Conservation (phyloP, 2,329 filamentous ascomycete species). For the Colletotrichum tabaci region DNA sequence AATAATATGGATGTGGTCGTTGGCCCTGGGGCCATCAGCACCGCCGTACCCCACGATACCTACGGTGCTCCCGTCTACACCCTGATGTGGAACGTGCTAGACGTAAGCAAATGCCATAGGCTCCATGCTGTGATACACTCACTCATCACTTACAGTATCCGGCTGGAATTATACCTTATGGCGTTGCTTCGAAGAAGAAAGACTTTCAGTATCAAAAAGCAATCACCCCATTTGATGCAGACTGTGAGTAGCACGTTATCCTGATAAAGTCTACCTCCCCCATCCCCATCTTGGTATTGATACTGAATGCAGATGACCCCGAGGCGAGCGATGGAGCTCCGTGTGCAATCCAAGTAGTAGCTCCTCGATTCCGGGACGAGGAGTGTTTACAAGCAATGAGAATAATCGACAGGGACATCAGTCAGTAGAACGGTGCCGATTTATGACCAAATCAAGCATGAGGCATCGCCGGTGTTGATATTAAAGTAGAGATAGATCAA, state of each 20-base stretch:
- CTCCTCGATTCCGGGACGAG: slow-evolving; percentile 63
- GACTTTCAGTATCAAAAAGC: slow-evolving; percentile 53
- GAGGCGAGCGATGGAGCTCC: slow-evolving; percentile 59
- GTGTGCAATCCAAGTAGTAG: slow-evolving; percentile 62
- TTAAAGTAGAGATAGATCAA: no score
- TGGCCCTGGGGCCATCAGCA: slow-evolving; percentile 63
- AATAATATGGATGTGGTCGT: slow-evolving; percentile 65
- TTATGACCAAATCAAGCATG: background rate
- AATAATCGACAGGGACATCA: slow-evolving; percentile 48
- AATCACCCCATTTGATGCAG: slow-evolving; percentile 48
- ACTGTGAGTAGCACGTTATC: slow-evolving; percentile 49
- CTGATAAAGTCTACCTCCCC: rapidly evolving
- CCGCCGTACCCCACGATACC: slow-evolving; percentile 66
- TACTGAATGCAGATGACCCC: slow-evolving; percentile 54
- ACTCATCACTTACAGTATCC: slow-evolving; percentile 57
- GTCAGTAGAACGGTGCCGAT: background rate
- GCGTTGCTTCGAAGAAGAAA: slow-evolving; percentile 56
- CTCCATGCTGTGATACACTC: background rate
- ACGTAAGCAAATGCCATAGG: slow-evolving; percentile 54
- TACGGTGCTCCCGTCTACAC: slow-evolving; percentile 64
- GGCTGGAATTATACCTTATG: slow-evolving; percentile 63
- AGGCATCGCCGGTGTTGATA: background rate
- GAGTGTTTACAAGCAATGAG: slow-evolving; percentile 55
- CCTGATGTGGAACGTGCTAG: slow-evolving; percentile 65
- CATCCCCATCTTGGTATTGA: background rate